Percentiles rank a stretch among this genome's conserved stretches.
Conservation (phyloP, 768 basidiomycete species). For the Leccinum barrowsii region DNA sequence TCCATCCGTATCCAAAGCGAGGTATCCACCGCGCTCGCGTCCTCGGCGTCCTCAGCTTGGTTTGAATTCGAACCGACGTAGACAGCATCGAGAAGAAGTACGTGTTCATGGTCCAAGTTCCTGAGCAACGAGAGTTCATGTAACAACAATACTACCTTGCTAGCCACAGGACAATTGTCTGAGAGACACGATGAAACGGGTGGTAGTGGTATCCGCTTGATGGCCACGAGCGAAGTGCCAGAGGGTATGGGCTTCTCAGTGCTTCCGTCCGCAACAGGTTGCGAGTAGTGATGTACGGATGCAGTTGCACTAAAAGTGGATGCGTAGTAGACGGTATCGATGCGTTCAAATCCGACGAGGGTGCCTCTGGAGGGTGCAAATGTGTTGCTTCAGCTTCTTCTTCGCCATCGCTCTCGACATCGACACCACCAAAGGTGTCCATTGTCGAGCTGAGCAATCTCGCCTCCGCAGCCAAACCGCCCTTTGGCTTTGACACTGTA, state of each 20-base stretch:
- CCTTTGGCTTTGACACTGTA: constrained; percentile 5
- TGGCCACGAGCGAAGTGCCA: constrained; percentile 55
- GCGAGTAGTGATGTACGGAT: constrained; percentile 50
- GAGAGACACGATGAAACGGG: constrained; percentile 30
- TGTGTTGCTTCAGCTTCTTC: constrained; percentile 4
- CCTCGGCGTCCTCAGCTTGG: constrained; percentile 29
- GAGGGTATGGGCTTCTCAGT: constrained; percentile 24
- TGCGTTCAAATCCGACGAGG: neutral
- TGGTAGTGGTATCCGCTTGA: constrained; percentile 67
- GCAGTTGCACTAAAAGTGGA: constrained; percentile 43
- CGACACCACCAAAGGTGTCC: constrained; percentile 38
- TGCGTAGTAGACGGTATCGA: neutral
- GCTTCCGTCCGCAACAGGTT: constrained; percentile 43
- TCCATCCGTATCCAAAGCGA: constrained; percentile 87
- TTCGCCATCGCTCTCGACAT: constrained; percentile 10
- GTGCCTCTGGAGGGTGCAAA: neutral
- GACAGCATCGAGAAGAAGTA: constrained; percentile 64
- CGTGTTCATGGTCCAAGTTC: constrained; percentile 54
- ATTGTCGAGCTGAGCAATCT: constrained; percentile 29
- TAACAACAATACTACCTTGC: constrained; percentile 61
- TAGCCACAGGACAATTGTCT: constrained; percentile 38
- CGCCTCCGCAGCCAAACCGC: constrained; percentile 23
- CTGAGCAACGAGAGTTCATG: constrained; percentile 60
- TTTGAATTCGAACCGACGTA: constrained; percentile 52
- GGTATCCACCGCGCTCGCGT: constrained; percentile 37